These are phyloP conservation scores for Periconia sp. DNA, from an alignment of 2,329 filamentous ascomycete species.

Conservation along the genomic window DNA sequence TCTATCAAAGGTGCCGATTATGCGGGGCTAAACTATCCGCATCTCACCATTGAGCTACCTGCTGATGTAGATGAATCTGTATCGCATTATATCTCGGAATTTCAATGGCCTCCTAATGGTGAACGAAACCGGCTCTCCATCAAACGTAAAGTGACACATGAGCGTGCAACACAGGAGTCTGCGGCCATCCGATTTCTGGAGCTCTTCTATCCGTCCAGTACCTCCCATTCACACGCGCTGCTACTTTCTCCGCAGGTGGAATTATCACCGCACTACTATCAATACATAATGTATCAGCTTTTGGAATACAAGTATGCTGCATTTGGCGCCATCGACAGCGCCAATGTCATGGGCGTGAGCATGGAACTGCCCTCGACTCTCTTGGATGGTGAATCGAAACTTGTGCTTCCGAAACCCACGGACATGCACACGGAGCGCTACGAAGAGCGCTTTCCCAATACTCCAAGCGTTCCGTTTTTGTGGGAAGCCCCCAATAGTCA, in stretches of 20 bases:
- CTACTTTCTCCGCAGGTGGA: constrained; percentile 80
- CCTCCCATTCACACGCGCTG: constrained; percentile 72
- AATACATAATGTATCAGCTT: constrained; percentile 78
- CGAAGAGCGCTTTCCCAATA: constrained; percentile 24
- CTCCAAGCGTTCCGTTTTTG: constrained; percentile 63
- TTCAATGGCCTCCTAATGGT: constrained; percentile 65
- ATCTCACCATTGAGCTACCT: constrained; percentile 83
- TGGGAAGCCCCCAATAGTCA: constrained; percentile 86
- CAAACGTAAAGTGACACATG: constrained; percentile 69
- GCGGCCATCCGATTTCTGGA: constrained; percentile 77
- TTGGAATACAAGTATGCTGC: constrained; percentile 76
- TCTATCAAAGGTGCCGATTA: constrained; percentile 79
- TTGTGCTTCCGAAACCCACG: constrained; percentile 50
- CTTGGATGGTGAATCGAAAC: constrained; percentile 61
- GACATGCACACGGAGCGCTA: constrained; percentile 43
- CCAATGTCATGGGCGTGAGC: constrained; percentile 73
- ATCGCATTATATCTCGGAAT: constrained; percentile 62
- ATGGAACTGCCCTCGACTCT: constrained; percentile 70
- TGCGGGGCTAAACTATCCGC: constrained; percentile 66
- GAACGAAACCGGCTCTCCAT: constrained; percentile 63
- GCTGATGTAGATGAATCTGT: constrained; percentile 67
- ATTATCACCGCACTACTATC: constrained; percentile 77
- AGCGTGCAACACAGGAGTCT: constrained; percentile 65
- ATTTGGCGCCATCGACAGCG: constrained; percentile 48
- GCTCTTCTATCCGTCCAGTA: constrained; percentile 77